Conservation (phyloP, 2,329 filamentous ascomycete species). For the Berkeleyomyces basicola region DNA sequence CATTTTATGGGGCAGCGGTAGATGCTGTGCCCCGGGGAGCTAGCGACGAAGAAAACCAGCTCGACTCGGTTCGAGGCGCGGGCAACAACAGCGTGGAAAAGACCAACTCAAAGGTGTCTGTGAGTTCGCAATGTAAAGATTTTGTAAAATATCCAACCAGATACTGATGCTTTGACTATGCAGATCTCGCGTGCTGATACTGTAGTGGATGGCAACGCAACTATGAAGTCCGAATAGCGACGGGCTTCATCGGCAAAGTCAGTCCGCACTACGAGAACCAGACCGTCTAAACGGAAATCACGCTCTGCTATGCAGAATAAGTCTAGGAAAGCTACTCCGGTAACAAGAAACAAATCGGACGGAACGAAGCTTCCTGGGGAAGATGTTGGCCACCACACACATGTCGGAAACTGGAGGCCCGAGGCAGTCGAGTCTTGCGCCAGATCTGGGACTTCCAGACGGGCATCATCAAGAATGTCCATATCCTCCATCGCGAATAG, state of each 20-base stretch:
- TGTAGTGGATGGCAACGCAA: not conserved
- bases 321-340: not conserved
- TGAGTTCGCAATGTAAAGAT: not conserved
- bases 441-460: not conserved
- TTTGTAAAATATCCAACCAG: not conserved
- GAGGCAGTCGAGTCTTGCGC: not conserved
- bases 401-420: accelerated
- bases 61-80: not conserved
- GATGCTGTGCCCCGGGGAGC: not conserved
- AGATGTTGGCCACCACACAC: not conserved
- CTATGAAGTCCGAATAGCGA: not conserved
- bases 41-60: not conserved
- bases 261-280: not conserved
- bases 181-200: not conserved
- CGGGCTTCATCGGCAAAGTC: not conserved
- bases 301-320: not conserved
- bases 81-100: not conserved
- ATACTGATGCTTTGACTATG: not conserved
- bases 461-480: too few relatives aligned
- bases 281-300: not conserved
- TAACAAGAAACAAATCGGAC: not conserved
- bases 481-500: not conserved
- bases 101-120: not conserved
- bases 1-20: not conserved
- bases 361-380: not conserved